Conservation (phyloP, 345 rosid species). For the Abelmoschus esculentus region DNA sequence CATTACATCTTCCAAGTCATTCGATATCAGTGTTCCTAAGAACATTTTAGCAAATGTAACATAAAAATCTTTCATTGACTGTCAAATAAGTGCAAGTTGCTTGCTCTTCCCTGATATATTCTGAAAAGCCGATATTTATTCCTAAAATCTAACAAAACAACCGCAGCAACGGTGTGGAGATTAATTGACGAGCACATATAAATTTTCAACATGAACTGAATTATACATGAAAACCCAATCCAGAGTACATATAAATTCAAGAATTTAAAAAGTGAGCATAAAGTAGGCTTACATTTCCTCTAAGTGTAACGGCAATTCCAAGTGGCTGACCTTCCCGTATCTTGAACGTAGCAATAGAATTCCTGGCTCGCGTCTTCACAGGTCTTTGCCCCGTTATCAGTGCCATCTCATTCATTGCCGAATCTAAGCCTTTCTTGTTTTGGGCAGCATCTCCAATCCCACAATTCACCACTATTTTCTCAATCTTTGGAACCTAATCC, state of each 20-base stretch:
- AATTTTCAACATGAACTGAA: not conserved
- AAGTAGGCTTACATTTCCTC: conserved; percentile 63
- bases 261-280: not conserved
- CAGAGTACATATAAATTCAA: not conserved
- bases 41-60: not conserved
- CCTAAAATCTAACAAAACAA: not conserved
- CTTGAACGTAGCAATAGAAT: conserved; percentile 77
- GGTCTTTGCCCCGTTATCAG: conserved; percentile 84
- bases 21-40: not conserved
- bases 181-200: not conserved
- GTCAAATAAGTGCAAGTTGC: not conserved
- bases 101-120: too few species aligned
- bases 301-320: conserved; percentile 80
- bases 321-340: conserved; percentile 87
- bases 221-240: not conserved
- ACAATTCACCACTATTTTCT: conserved; percentile 85
- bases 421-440: conserved; percentile 82
- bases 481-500: conserved; percentile 43
- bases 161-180: not conserved
- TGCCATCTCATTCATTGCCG: conserved; percentile 75
- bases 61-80: not conserved
- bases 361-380: conserved; percentile 69
- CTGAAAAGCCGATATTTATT: too few species aligned
- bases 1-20: not conserved
- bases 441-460: conserved; percentile 96